A percentile compares a stretch with the other conserved stretches of the same genome.
Conservation (phyloP, 2,329 filamentous ascomycete species). For the Pseudovirgaria hyperparasitica region DNA sequence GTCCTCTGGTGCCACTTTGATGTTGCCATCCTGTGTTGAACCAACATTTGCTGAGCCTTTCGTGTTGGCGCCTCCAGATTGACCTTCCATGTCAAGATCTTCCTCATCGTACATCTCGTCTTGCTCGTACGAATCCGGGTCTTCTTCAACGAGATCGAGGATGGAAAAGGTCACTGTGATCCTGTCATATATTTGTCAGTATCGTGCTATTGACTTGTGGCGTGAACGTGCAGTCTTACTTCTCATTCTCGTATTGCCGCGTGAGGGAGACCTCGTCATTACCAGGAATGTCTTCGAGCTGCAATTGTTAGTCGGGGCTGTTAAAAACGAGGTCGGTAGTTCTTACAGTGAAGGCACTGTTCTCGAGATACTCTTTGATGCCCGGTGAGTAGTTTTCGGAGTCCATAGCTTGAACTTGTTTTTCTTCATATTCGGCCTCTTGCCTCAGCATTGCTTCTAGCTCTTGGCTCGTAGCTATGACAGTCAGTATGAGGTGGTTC, state of each 20-base stretch:
- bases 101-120: slow-evolving; percentile 46
- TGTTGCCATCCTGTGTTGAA: slow-evolving; percentile 35
- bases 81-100: slow-evolving; percentile 27
- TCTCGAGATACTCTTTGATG: slow-evolving; percentile 80
- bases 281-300: slow-evolving; percentile 63
- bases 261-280: slow-evolving; percentile 79
- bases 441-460: slow-evolving; percentile 69
- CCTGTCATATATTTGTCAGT: slow-evolving; percentile 25
- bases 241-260: slow-evolving; percentile 76
- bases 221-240: slow-evolving; percentile 39
- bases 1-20: slow-evolving; percentile 44
- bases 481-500: slow-evolving; percentile 3
- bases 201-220: background rate
- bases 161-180: slow-evolving; percentile 78
- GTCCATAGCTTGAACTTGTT: slow-evolving; percentile 66
- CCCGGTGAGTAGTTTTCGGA: slow-evolving; percentile 59
- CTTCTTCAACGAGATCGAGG: slow-evolving; percentile 54
- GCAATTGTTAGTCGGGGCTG: slow-evolving; percentile 5
- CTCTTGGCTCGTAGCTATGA: slow-evolving; percentile 48
- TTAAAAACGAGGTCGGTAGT: slow-evolving; percentile 3
- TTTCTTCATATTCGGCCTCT: slow-evolving; percentile 49
- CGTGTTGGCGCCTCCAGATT: slow-evolving; percentile 44
- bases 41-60: slow-evolving; percentile 44
- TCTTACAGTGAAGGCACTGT: slow-evolving; percentile 71
- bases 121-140: slow-evolving; percentile 33